Conservation (phyloP, 2,329 filamentous ascomycete genomes). For the Colletotrichum viniferum region DNA sequence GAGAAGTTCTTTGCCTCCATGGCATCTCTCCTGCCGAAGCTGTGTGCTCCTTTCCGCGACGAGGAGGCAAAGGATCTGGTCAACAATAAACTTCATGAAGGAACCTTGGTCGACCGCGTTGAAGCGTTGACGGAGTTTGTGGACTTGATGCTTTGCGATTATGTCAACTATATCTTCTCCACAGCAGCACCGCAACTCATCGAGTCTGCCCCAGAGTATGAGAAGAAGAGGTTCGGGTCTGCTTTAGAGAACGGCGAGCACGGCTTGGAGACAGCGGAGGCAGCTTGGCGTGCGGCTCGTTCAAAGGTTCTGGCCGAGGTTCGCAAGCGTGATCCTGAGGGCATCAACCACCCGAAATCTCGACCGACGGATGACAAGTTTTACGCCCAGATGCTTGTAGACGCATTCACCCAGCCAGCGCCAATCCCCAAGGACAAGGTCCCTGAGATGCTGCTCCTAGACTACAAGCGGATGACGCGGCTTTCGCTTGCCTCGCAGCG, state of each 20-base stretch:
- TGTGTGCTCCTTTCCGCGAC: slow-evolving; percentile 83
- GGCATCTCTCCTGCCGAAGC: slow-evolving; percentile 74
- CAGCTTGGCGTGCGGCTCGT: slow-evolving; percentile 69
- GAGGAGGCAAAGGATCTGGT: slow-evolving; percentile 73
- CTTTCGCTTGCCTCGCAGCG: slow-evolving; percentile 47
- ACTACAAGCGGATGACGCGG: slow-evolving; percentile 63
- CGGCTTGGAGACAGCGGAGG: slow-evolving; percentile 63
- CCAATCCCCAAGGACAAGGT: slow-evolving; percentile 58
- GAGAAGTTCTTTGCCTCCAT: slow-evolving; percentile 81
- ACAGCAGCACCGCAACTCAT: slow-evolving; percentile 74
- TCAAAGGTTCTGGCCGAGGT: slow-evolving; percentile 69
- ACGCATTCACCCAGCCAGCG: slow-evolving; percentile 72
- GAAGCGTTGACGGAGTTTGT: slow-evolving; percentile 78
- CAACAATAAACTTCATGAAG: slow-evolving; percentile 62
- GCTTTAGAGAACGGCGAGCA: slow-evolving; percentile 62
- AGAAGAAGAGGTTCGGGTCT: slow-evolving; percentile 72
- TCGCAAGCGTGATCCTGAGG: slow-evolving; percentile 71
- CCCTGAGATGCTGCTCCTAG: slow-evolving; percentile 77
- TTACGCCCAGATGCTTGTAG: slow-evolving; percentile 77
- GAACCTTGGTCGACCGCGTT: slow-evolving; percentile 75
- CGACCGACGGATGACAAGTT: slow-evolving; percentile 72
- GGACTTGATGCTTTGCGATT: slow-evolving; percentile 79
- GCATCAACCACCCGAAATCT: slow-evolving; percentile 64
- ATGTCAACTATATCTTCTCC: slow-evolving; percentile 80
- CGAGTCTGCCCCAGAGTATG: slow-evolving; percentile 73